Conservation (phyloP, 139 green algal genomes). For the Nannochloris sp. region DNA sequence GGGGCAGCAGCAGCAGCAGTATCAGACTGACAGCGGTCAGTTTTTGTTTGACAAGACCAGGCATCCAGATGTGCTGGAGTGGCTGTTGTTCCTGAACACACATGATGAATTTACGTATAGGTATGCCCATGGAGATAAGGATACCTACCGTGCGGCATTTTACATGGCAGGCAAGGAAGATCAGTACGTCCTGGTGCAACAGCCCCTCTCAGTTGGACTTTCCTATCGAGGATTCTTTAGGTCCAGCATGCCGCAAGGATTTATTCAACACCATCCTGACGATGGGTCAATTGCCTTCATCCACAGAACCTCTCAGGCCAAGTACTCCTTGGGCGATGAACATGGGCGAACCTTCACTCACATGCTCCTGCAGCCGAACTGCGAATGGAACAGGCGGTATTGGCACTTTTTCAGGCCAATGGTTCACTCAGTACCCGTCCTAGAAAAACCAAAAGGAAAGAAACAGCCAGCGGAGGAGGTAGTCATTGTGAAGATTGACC, state of each 20-base stretch:
- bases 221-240: not conserved
- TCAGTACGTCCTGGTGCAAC: conserved; percentile 8
- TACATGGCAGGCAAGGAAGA: conserved; percentile 13
- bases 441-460: not conserved
- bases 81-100: conserved; percentile 30
- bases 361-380: conserved; percentile 7
- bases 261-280: conserved; percentile 21
- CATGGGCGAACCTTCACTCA: not conserved
- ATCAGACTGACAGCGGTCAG: conserved; percentile 33
- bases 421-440: not conserved
- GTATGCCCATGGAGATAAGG: conserved; percentile 29
- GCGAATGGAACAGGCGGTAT: conserved; percentile 2
- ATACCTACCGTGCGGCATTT: conserved; percentile 30
- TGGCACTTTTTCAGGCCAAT: conserved; percentile 12
- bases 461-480: too few species aligned
- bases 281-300: conserved; percentile 12
- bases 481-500: too few species aligned
- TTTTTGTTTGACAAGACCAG: conserved; percentile 23
- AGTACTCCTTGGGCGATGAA: conserved; percentile 1
- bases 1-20: conserved; percentile 6
- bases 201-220: conserved; percentile 1
- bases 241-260: conserved; percentile 1
- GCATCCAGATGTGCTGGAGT: conserved; percentile 27
- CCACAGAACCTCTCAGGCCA: conserved; percentile 7
- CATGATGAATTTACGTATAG: conserved; percentile 30